phyloP scores from a whole-genome alignment of 495 filamentous ascomycete species.

The Cladorrhinum samala region DNA sequence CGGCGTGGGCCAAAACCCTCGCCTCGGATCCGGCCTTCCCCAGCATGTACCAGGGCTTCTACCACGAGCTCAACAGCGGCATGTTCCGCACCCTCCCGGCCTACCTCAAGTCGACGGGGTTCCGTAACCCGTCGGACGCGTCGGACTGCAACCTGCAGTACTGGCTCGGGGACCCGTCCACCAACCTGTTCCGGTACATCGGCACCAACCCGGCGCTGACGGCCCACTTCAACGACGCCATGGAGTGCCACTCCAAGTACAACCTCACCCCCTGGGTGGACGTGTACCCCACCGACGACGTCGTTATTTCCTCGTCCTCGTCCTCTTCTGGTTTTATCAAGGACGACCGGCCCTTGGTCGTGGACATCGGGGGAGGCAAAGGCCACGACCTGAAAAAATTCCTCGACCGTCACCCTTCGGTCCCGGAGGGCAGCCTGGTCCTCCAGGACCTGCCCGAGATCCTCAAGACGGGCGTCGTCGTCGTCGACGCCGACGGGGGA shows the following conservation, averaged over 20 bases:
- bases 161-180: slow-evolving; percentile 12
- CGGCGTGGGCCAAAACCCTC: slow-evolving; percentile 10
- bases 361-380: slow-evolving; percentile 42
- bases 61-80: slow-evolving; percentile 7
- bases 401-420: slow-evolving; percentile 24
- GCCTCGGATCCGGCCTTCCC: slow-evolving; percentile 6
- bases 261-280: slow-evolving; percentile 22
- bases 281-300: slow-evolving; percentile 15
- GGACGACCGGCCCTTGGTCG: slow-evolving; percentile 34
- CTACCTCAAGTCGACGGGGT: slow-evolving; percentile 18
- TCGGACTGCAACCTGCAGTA: slow-evolving; percentile 17
- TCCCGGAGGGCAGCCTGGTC: slow-evolving; percentile 29
- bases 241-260: slow-evolving; percentile 24
- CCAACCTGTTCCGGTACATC: slow-evolving; percentile 19
- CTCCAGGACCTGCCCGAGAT: slow-evolving; percentile 42
- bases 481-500: too few relatives aligned
- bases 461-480: slow-evolving; percentile 20
- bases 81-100: slow-evolving; percentile 14
- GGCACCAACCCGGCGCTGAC: slow-evolving; percentile 12
- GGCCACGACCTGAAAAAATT: slow-evolving; percentile 40
- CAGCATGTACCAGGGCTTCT: slow-evolving; percentile 5
- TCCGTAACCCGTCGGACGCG: slow-evolving; percentile 19
- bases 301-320: slow-evolving; percentile 4
- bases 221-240: slow-evolving; percentile 17
- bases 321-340: slow-evolving; percentile 9